A percentile compares a stretch with the other conserved stretches of the same genome.
Evolutionary conservation across 139 green algal species (phyloP).

Genomic region (Pseudopediastrum boryanum): DNA sequence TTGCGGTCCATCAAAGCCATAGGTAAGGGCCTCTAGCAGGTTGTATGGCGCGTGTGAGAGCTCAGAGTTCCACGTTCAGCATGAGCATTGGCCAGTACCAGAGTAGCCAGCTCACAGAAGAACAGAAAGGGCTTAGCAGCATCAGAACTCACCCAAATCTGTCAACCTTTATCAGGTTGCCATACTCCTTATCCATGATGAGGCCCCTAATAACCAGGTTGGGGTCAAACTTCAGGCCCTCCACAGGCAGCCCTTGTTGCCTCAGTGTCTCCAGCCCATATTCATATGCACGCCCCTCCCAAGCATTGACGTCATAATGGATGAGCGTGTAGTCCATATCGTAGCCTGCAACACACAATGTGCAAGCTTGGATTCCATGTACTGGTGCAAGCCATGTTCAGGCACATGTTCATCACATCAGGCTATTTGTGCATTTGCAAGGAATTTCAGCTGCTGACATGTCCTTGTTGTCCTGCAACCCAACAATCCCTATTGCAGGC

Average conservation of each 20-base stretch:
- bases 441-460: no score
- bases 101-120: no score
- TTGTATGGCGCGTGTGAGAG: background rate
- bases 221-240: constrained; percentile 89
- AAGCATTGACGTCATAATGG: constrained; percentile 94
- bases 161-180: constrained; percentile 84
- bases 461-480: no score
- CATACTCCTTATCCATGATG: constrained; percentile 80
- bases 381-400: no score
- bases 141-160: constrained; percentile 50
- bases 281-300: constrained; percentile 91
- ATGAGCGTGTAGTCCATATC: constrained; percentile 94
- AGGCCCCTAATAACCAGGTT: constrained; percentile 85
- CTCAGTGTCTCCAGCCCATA: constrained; percentile 80
- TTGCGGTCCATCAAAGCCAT: constrained; percentile 91
- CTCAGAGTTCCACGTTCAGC: no score
- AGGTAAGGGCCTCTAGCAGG: constrained; percentile 60
- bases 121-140: no score
- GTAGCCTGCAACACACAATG: no score
- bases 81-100: no score
- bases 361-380: no score
- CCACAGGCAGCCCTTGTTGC: constrained; percentile 69
- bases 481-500: no score
- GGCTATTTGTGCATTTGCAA: no score
- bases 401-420: no score